These are phyloP conservation scores for Catharanthus roseus DNA, from an alignment of 257 asterid genomes.

Conservation along the genomic window DNA sequence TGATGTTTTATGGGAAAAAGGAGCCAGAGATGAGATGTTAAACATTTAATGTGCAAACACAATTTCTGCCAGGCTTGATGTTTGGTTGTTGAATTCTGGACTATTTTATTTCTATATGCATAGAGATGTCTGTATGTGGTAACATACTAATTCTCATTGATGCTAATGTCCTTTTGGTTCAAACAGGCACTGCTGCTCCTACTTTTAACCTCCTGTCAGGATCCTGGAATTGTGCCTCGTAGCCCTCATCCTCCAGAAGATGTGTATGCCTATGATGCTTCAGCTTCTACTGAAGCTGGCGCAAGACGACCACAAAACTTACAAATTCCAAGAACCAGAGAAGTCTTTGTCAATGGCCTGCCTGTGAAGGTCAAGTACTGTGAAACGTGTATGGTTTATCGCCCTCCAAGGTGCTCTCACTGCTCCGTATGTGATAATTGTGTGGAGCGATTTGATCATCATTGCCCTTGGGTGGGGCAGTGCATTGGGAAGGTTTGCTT, in stretches of 20 bases:
- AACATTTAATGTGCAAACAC: neutral
- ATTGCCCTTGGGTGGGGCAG: slow-evolving; percentile 90
- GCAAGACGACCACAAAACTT: slow-evolving; percentile 15
- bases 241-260: slow-evolving; percentile 48
- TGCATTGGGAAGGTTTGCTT: slow-evolving; percentile 68
- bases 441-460: slow-evolving; percentile 81
- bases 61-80: neutral
- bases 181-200: slow-evolving; percentile 35
- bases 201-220: slow-evolving; percentile 57
- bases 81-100: neutral
- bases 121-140: neutral
- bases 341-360: slow-evolving; percentile 56
- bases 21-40: neutral
- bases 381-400: slow-evolving; percentile 71
- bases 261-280: slow-evolving; percentile 22
- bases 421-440: slow-evolving; percentile 81
- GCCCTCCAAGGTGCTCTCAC: slow-evolving; percentile 85
- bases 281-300: slow-evolving; percentile 26
- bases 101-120: neutral
- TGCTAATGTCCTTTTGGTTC: slow-evolving; percentile 16
- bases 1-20: neutral
- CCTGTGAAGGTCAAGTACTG: slow-evolving; percentile 61
- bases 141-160: neutral
- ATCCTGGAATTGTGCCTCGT: slow-evolving; percentile 84
- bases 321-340: slow-evolving; percentile 41